Base-by-base conservation (phyloP, 805 yeast genomes). In the Myxozyma sirexii region DNA sequence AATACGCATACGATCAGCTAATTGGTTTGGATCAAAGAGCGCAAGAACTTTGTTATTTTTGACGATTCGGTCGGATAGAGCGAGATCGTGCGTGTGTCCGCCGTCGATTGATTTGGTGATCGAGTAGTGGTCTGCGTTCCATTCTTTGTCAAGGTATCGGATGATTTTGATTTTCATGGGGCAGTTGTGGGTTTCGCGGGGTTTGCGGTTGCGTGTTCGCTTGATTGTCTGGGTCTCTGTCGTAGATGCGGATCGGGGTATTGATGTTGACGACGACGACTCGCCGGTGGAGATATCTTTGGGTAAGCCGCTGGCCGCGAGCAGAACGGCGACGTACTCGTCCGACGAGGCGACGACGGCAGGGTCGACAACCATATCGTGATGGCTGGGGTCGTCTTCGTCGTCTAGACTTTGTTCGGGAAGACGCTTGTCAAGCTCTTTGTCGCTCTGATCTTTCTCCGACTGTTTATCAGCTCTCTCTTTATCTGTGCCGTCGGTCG, bases 61-160 rank as follows among this genome's bases (percentile, higher is more conserved):
- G 17, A 60, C 63, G 17, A 60, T 60, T 12, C 43, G 31, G 47
- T 60, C 63, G 13, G 63, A 60, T 23, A 51, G 43, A 17, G 45
- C 56, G n/a, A 60, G 43, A 17, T 52, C 55, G 27, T 60, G 63
- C 19, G 63, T 37, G 31, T 60, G 63, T 2, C 57, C 57, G 4
- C 39, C 29, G 27, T 45, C 57, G 35, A 39, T 41, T 2, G 63
- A 39, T 24, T 56, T 29, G n/a, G 51, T 56, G 48, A 60, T 43
- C 2, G 37, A 17, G 42, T 60, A 60, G 26, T 33, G 47, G 13
- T n/a, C 41, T 15, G 63, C 60, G 19, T 51, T 45, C 60, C 63
- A 55, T 26, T 15, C n/a, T 31, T 50, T 42, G 46, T 60, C 54
- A 8, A 60, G 56, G 27, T 48, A 17, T 5, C 54, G 24, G 6